Evolutionary conservation across 78 protist genomes (phyloP).

Genomic region (Planoprotostelium fungivorum): DNA sequence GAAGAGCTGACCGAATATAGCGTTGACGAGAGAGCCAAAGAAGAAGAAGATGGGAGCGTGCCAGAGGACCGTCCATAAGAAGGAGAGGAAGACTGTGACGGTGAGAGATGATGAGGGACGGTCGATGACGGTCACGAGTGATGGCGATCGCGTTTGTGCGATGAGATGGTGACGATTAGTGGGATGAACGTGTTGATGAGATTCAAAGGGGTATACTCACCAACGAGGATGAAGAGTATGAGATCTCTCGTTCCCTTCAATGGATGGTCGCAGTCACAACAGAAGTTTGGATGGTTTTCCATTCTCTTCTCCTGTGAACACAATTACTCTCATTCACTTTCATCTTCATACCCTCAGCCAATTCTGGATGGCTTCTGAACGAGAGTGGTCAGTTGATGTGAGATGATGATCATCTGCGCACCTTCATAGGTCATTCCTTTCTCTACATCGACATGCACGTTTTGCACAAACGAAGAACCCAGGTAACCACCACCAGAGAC

Average conservation of each 20-base stretch:
- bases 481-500: background rate
- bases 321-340: background rate
- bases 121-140: too few relatives aligned
- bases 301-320: background rate
- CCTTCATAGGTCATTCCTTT: background rate
- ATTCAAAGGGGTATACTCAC: too few relatives aligned
- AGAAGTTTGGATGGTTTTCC: background rate
- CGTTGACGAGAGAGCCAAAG: background rate
- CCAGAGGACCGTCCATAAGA: background rate
- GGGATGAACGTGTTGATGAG: too few relatives aligned
- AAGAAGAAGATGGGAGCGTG: background rate
- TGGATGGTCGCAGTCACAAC: background rate
- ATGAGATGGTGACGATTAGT: too few relatives aligned
- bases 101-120: too few relatives aligned
- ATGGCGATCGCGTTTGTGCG: too few relatives aligned
- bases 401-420: background rate
- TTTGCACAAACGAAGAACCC: background rate
- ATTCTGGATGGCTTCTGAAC: background rate
- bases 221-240: background rate
- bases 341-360: background rate
- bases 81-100: background rate
- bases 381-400: background rate
- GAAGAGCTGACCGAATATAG: background rate
- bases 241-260: background rate
- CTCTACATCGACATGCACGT: background rate